Evolutionary conservation across 208 protist genomes (phyloP).

Genomic region (Leishmania braziliensis): DNA sequence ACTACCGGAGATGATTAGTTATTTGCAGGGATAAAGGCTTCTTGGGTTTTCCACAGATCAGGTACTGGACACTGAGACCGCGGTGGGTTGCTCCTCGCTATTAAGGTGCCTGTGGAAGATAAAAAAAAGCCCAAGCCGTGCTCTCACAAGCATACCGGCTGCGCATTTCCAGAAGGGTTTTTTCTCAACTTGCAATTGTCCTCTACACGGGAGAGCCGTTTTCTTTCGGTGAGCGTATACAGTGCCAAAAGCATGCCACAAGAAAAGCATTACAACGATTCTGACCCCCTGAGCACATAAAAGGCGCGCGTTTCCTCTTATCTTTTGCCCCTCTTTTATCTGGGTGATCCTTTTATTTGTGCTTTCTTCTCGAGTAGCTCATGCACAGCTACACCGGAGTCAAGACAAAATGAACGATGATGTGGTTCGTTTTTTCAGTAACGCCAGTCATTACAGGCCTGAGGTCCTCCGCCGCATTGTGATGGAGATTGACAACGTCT

Average conservation of each 20-base stretch:
- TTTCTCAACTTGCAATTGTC: background rate
- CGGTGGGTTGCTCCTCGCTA: background rate
- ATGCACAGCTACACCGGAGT: background rate
- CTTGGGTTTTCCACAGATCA: background rate
- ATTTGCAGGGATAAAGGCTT: background rate
- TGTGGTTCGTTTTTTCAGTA: constrained; percentile 51
- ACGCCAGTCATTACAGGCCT: constrained; percentile 31
- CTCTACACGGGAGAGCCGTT: background rate
- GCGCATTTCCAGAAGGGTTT: background rate
- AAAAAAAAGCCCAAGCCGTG: background rate
- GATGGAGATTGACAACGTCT: constrained; percentile 41
- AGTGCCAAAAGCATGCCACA: background rate
- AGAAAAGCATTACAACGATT: background rate
- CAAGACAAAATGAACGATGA: constrained; percentile 43
- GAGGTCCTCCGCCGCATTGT: constrained; percentile 44
- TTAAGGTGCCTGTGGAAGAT: background rate
- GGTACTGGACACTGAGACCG: background rate
- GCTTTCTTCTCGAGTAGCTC: background rate
- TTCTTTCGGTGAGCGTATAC: background rate
- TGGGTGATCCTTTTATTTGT: background rate
- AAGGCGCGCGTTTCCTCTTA: background rate
- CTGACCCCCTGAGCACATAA: background rate
- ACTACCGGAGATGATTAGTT: background rate
- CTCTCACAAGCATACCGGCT: background rate
- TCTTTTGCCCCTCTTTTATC: background rate